Evolutionary conservation across 768 basidiomycete species (phyloP), one percentile per base, ranked within the genome.

Genomic region (Rubroboletus satanas): DNA sequence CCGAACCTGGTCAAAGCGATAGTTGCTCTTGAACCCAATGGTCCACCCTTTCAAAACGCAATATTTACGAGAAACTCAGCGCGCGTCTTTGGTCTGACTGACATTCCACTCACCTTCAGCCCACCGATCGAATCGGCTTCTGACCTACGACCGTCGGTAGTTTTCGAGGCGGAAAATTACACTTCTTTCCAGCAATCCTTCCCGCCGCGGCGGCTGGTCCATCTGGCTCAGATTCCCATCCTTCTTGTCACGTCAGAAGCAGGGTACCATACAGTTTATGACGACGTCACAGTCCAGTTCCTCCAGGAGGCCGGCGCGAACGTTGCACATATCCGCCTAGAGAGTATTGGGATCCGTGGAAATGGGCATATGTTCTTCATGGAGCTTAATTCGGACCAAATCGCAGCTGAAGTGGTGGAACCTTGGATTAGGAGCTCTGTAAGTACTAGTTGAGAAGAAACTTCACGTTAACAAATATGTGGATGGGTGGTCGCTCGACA

Each of bases 291-390:
- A 6, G 77, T 73, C 21, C 65, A 72, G 31, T 82, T 72, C 61
- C 63, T 82, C 51, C 57, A 49, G 23, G 72, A 76, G 45, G 80
- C 76, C 0, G 80, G 79, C 0, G 78, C 80, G 18, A 50, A 64
- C 17, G 77, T 79, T 7, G 67, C 75, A 15, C 74, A 77, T 56
- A 61, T 77, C 37, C 66, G 66, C 15, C 61, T 82, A 17, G 66
- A 63, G n/a, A 70, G 72, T 31, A 57, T 77, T 2, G 80, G 80
- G 8, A 77, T 82, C 23, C 73, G 66, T 49, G 80, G 80, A 41
- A 82, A 82, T 58, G 80, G 77, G 2, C 80, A 82, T 65, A 75
- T 82, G 75, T 75, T 82, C 68, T 80, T 81, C 56, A 78, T 82
- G 76, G 80, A 82, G 52, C 74, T 71, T 54, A 82, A 82, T 60